These are phyloP conservation scores for Suhomyces wounanorum DNA, from an alignment of 1,139 yeast species.

Conservation along the genomic window DNA sequence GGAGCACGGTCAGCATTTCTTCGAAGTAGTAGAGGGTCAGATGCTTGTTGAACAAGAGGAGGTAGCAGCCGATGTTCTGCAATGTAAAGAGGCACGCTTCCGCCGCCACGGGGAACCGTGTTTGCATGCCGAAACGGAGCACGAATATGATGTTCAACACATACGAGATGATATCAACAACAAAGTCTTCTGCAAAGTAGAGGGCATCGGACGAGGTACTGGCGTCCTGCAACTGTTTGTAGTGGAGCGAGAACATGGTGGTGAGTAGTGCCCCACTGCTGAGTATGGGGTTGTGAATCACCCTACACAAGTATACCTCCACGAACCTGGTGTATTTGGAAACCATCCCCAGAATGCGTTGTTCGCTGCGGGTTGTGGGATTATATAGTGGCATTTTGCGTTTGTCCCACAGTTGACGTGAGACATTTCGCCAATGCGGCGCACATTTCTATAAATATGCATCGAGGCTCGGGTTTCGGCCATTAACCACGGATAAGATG, in stretches of 20 bases:
- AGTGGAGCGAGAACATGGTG: conserved; percentile 2
- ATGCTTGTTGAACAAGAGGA: conserved; percentile 13
- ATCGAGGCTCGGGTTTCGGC: not conserved
- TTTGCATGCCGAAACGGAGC: conserved; percentile 20
- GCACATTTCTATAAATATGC: conserved; percentile 1
- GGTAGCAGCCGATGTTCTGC: conserved; percentile 20
- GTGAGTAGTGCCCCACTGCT: conserved; percentile 6
- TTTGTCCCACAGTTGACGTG: not conserved
- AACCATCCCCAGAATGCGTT: not conserved
- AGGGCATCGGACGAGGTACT: conserved; percentile 3
- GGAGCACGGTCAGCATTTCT: conserved; percentile 10
- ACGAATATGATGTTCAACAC: conserved; percentile 26
- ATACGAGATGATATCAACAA: conserved; percentile 23
- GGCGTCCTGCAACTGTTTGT: conserved; percentile 6
- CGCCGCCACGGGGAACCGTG: conserved; percentile 9
- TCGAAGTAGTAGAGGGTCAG: conserved; percentile 14
- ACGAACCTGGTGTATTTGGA: conserved; percentile 9
- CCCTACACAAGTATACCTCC: conserved; percentile 11
- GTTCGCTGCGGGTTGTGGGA: not conserved
- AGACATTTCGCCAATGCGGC: not conserved
- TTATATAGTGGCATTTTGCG: not conserved
- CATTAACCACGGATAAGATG: not conserved
- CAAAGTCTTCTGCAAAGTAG: conserved; percentile 14
- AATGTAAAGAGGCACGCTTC: conserved; percentile 20
- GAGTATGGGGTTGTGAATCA: conserved; percentile 17